These are phyloP conservation scores for Bruguiera parviflora DNA, from an alignment of 345 rosid species.

Conservation along the genomic window DNA sequence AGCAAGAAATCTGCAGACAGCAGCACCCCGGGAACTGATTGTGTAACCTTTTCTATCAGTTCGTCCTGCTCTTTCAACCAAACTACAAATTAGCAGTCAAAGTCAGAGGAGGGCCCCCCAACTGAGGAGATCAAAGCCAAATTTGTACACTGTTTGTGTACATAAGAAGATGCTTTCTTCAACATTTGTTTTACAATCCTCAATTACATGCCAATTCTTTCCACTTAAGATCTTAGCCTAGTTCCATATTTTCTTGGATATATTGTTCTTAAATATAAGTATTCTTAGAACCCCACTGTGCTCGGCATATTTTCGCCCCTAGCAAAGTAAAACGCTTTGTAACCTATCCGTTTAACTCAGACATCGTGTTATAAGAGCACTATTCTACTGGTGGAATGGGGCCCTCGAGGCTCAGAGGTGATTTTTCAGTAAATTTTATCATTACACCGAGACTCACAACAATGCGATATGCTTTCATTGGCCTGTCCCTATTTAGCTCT, in stretches of 20 bases:
- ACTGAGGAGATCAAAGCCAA: neutral
- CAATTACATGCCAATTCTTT: constrained; percentile 22
- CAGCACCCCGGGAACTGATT: neutral
- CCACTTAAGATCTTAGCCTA: neutral
- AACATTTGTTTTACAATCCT: constrained; percentile 7
- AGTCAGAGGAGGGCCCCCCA: neutral
- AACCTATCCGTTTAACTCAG: too few relatives aligned
- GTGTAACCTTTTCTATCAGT: constrained; percentile 20
- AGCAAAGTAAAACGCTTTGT: too few relatives aligned
- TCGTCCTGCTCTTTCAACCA: constrained; percentile 29
- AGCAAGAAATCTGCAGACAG: constrained; percentile 11
- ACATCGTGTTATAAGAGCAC: too few relatives aligned
- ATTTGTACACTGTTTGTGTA: neutral
- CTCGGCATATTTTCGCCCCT: too few relatives aligned
- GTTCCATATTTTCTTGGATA: neutral
- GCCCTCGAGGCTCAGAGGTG: too few relatives aligned
- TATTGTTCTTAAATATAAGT: too few relatives aligned
- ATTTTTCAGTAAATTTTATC: too few relatives aligned
- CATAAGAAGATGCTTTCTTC: neutral
- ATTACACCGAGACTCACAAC: too few relatives aligned
- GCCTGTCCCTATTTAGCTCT: too few relatives aligned
- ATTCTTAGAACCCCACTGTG: too few relatives aligned
- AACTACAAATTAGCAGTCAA: constrained; percentile 14
- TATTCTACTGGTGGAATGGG: too few relatives aligned
- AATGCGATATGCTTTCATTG: too few relatives aligned